Base-by-base conservation (phyloP, 495 filamentous ascomycete genomes). In the Stereocaulon alpinum region DNA sequence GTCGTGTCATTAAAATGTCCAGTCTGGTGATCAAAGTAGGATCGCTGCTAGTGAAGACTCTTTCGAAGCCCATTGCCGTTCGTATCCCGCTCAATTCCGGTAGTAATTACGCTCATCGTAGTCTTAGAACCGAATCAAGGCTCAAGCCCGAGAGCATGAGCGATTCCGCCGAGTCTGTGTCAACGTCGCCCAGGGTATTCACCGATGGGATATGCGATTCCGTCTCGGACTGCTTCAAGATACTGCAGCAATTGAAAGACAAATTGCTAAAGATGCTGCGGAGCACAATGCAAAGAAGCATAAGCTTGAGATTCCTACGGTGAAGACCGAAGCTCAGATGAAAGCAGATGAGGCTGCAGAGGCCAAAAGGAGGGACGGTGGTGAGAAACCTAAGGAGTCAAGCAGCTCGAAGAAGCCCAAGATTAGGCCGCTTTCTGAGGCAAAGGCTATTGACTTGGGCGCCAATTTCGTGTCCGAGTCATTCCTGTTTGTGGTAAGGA, bases 371-470 rank as follows among this genome's bases (percentile, higher is more conserved):
- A 52, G 34, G 30, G 27, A 52, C 30, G 34, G 30, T n/a, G 64
- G 69, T 40, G 77, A 82, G 50, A 78, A 73, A 40, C 68, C 69
- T 6, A 80, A 75, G 42, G 55, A 55, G 49, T 77, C 66, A 58
- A 51, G 12, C 20, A 59, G 20, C 40, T 70, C 69, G 40, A 62
- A 58, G 4, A 73, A 65, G 5, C 77, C 80, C 14, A 77, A 79
- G 32, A 87, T 88, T 29, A 76, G 92, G 56, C 86, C 94, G 1
- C 76, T 99, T 2, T 86, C 88, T 37, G 94, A 99, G 66, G 80
- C 82, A 15, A 96, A 97, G 68, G 93, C 93, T 6, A 95, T 99
- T 30, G 93, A 99, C 68, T 80, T 91, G 7, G 95, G 95, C 29
- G 94, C 93, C 11, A 95, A 94, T 59, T 95, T 99, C 55, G 85